Base-by-base conservation (phyloP, 768 basidiomycete species). In the Hortiboletus flavorubellus region DNA sequence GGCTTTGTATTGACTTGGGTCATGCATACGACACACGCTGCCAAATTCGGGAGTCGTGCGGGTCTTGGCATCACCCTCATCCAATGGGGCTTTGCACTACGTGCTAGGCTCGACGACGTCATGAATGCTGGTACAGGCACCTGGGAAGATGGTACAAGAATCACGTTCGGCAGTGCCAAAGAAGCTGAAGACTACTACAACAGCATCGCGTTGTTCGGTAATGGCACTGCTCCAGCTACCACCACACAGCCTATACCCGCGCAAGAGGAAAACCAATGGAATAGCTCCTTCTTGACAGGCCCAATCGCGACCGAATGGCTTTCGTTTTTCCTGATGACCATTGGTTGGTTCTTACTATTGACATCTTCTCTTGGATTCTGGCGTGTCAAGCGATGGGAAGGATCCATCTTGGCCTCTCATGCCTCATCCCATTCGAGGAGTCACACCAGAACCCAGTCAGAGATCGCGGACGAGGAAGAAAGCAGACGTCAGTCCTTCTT, bases 11-110 rank as follows among this genome's bases (percentile, higher is more conserved):
- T 98, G 70, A 98, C 95, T 9, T 98, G 94, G 73, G 87, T 98
- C 54, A 81, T 98, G 31, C 91, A 93, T 70, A 89, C 87, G 3
- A 93, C 93, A 2, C 96, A 98, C 68, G 90, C 96, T 6, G 93
- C 92, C 33, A 89, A 93, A 62, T 84, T 91, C 61, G 94, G 97
- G 46, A 93, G 93, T 38, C 86, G 93, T 51, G 95, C 94, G 1
- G 96, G 96, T 30, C 80, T 98, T 43, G 96, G 96, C n/a, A 80
- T 98, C 55, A 98, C 95, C 12, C 80, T 98, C 51, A 96, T 98
- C 54, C 96, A 98, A 70, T 95, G 95, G 69, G 95, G 96, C 30
- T 87, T 96, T 64, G 87, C 87, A 12, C 72, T 91, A 55, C 83
- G 93, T 48, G 77, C 78, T 11, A 70, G 73, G 37, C 67, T 80